These are phyloP conservation scores for Colletotrichum sublineola DNA, from an alignment of 2,329 filamentous ascomycete species.

Conservation along the genomic window DNA sequence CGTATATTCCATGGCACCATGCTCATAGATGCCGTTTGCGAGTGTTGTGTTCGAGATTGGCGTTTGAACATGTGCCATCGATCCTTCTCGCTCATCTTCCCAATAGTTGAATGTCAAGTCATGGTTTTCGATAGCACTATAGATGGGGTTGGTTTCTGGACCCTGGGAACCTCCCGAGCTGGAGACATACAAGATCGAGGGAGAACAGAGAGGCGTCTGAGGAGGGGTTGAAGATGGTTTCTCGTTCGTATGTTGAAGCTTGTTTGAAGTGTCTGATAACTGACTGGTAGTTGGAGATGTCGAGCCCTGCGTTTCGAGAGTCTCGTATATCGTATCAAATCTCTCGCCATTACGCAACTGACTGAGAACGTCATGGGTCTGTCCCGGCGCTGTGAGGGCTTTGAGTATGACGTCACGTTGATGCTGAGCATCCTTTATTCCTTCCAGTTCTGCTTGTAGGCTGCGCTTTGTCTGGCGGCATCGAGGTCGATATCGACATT, in stretches of 20 bases:
- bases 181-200: background rate
- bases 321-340: background rate
- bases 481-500: conserved; percentile 24
- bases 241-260: background rate
- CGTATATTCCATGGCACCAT: no score
- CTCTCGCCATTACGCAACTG: background rate
- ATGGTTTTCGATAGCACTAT: background rate
- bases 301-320: background rate
- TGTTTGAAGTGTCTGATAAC: background rate
- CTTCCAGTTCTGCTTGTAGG: background rate
- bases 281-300: background rate
- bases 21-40: background rate
- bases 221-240: no score
- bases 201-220: background rate
- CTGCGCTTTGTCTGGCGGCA: conserved; percentile 19
- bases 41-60: background rate
- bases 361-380: background rate
- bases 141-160: background rate
- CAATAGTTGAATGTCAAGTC: background rate
- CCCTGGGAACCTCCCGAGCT: background rate
- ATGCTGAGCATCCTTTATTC: background rate
- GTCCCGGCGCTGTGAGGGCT: background rate
- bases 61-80: background rate
- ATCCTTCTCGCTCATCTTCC: background rate
- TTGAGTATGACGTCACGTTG: conserved; percentile 3